These are phyloP conservation scores for Thalassiosira oceanica DNA, from an alignment of 352 stramenopile species.

Conservation along the genomic window DNA sequence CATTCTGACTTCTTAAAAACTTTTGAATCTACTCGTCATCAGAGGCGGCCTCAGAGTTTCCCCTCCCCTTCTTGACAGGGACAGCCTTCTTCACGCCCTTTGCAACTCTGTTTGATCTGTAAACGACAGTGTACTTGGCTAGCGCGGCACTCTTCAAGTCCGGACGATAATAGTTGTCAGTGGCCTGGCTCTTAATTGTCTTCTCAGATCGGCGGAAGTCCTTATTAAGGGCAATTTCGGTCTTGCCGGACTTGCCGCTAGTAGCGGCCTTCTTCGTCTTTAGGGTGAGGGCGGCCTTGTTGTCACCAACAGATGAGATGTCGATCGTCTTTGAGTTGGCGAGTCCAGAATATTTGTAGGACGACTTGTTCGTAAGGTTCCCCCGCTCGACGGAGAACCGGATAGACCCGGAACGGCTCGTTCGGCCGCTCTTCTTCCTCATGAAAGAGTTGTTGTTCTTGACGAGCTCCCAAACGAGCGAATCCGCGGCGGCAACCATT, in stretches of 20 bases:
- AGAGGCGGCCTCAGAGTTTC: no score
- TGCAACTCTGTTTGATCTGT: conserved; percentile 72
- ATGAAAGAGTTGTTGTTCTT: no score
- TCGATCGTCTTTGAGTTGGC: conserved; percentile 91
- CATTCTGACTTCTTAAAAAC: no score
- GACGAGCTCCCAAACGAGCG: no score
- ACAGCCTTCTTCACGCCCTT: conserved; percentile 77
- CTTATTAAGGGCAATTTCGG: conserved; percentile 76
- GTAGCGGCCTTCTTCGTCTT: conserved; percentile 73
- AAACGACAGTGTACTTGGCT: conserved; percentile 76
- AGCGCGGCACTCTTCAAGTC: conserved; percentile 72
- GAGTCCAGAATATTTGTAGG: conserved; percentile 95
- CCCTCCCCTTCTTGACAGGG: conserved; percentile 77
- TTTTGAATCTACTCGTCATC: no score
- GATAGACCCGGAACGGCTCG: conserved; percentile 79
- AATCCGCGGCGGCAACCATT: no score
- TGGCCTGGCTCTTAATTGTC: conserved; percentile 66
- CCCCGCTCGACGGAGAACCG: conserved; percentile 91
- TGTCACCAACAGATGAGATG: conserved; percentile 77
- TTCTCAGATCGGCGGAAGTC: conserved; percentile 72
- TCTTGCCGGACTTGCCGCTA: conserved; percentile 49
- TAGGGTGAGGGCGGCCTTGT: conserved; percentile 61
- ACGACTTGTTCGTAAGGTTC: conserved; percentile 94
- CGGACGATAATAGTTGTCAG: conserved; percentile 77
- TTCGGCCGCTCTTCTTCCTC: conserved; percentile 84